Evolutionary conservation across 2,329 filamentous ascomycete species (phyloP), one percentile per base, ranked within the genome.

Genomic region (Stachybotrys chlorohalonatus): DNA sequence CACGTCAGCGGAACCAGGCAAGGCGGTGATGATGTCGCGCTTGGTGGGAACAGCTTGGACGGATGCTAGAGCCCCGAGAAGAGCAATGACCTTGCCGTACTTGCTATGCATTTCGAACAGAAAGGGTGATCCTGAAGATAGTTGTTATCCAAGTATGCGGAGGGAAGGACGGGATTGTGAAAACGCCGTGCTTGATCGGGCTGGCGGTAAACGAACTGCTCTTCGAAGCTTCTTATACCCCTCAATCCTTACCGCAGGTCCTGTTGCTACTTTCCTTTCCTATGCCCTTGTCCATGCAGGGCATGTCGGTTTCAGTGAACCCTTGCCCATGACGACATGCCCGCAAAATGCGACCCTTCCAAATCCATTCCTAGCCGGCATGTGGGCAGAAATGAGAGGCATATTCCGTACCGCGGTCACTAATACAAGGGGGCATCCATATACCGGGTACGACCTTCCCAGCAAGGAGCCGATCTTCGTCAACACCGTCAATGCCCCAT

Each of bases 1-100:
- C 11, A 64, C 64, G 6, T 66, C 63, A 6, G 71, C 70, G n/a
- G 57, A 56, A 31, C 65, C 58, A 0, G 67, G 68, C 1, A 73
- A 62, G 7, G 69, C 63, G 1, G 61, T 58, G 48, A 67, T 56
- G 36, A 67, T 60, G 31, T 67, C 62, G 49, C 63, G 56, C 56
- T 62, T 64, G n/a, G 57, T 54, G 1, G 61, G 60, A 11, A 56
- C 56, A 30, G 59, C 61, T 30, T 56, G 52, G 36, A 60, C 53
- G 15, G 61, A 56, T 6, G 58, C 51, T 36, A 65, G 49, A 8
- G 54, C 61, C 47, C 61, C 52, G 3, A 63, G 54, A 7, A 63
- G 47, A 13, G 56, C 58, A 13, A 54, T 53, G 7, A 56, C 59
- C 31, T 47, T 47, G 36, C 8, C 36, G 13, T 9, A 9, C 9